Percentiles rank a stretch among this genome's conserved stretches.
Evolutionary conservation across 2,329 filamentous ascomycete species (phyloP).

Genomic region (Colletotrichum kahawae): DNA sequence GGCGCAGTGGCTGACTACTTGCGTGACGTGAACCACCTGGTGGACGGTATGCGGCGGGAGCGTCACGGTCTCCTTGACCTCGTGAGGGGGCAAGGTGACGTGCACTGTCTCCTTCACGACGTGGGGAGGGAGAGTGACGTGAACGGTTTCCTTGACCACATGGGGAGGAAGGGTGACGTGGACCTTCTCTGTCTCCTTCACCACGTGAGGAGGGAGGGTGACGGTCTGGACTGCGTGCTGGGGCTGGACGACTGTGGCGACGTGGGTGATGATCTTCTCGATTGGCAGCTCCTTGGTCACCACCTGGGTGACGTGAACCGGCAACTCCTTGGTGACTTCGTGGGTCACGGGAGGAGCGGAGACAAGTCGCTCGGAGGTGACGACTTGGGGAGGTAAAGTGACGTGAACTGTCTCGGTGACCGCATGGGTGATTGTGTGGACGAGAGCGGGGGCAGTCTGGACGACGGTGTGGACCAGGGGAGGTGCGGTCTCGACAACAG

Average conservation of each 20-base stretch:
- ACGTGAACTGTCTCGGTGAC: constrained; percentile 12
- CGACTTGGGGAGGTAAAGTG: background rate
- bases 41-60: background rate
- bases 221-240: background rate
- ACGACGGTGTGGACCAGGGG: background rate
- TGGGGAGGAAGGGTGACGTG: constrained; percentile 6
- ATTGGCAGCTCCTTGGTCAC: background rate
- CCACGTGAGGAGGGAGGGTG: background rate
- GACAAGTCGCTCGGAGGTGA: background rate
- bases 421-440: background rate
- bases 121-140: background rate
- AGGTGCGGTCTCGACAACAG: background rate
- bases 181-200: background rate
- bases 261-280: background rate
- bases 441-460: background rate
- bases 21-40: background rate
- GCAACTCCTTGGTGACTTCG: background rate
- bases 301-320: background rate
- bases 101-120: constrained; percentile 2
- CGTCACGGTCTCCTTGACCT: constrained; percentile 7
- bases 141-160: constrained; percentile 11
- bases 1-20: background rate
- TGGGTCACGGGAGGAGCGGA: background rate
- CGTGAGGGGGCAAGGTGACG: background rate
- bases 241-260: background rate